Evolutionary conservation across 2,329 filamentous ascomycete genomes (phyloP).

Genomic region (Mollisiaceae sp.): DNA sequence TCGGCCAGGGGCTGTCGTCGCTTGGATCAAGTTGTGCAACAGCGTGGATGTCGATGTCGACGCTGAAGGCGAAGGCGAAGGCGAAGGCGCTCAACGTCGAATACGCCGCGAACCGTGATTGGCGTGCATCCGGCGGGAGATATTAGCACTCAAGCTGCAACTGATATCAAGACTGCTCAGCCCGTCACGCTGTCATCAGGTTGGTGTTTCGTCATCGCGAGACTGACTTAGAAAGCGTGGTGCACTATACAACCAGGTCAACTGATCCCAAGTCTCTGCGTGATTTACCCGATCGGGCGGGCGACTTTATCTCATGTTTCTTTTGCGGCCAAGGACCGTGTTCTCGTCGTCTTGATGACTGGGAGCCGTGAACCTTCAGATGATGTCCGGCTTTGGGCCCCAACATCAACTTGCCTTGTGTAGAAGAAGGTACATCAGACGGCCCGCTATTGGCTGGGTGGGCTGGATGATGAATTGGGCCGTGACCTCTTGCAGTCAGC

Average conservation of each 20-base stretch:
- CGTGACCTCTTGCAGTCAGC: slow-evolving; percentile 8
- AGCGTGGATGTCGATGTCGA: no score
- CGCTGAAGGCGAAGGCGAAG: no score
- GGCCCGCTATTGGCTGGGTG: background rate
- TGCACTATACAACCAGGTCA: background rate
- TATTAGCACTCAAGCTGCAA: background rate
- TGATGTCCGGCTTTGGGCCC: slow-evolving; percentile 7
- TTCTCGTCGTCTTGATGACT: background rate
- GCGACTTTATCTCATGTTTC: slow-evolving; percentile 6
- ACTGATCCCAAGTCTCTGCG: background rate
- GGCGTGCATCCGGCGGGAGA: background rate
- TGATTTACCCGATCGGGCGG: background rate
- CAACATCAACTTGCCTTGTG: slow-evolving; percentile 7
- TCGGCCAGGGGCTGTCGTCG: background rate
- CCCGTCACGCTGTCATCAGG: background rate
- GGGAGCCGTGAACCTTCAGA: background rate
- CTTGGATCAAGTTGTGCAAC: background rate
- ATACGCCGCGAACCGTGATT: background rate
- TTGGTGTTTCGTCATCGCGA: background rate
- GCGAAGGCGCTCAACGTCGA: background rate
- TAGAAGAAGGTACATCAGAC: slow-evolving; percentile 5
- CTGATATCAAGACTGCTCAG: background rate
- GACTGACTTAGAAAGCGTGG: background rate
- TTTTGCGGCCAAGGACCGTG: slow-evolving; percentile 5
- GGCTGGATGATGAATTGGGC: slow-evolving; percentile 7